These are phyloP conservation scores for Venturia nashicola DNA, from an alignment of 2,329 filamentous ascomycete genomes.

Conservation along the genomic window DNA sequence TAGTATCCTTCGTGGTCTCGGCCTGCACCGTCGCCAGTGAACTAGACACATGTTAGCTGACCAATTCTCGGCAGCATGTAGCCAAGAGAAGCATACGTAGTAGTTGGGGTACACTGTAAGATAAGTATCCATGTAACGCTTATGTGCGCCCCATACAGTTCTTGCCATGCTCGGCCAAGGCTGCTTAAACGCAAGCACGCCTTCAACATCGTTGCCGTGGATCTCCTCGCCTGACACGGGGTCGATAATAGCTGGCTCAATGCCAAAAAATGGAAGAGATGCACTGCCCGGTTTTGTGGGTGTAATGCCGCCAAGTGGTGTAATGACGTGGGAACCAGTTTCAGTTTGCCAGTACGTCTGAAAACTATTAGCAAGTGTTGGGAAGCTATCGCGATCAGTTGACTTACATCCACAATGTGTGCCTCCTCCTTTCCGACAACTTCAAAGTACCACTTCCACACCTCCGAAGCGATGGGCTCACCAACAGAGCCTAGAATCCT, in stretches of 20 bases:
- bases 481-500: slow-evolving; percentile 89
- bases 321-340: slow-evolving; percentile 93
- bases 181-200: slow-evolving; percentile 93
- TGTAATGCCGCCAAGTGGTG: slow-evolving; percentile 81
- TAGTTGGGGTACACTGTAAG: slow-evolving; percentile 95
- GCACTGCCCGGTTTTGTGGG: slow-evolving; percentile 95
- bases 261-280: slow-evolving; percentile 94
- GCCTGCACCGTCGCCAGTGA: slow-evolving; percentile 86
- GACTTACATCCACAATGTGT: slow-evolving; percentile 83
- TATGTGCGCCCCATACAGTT: slow-evolving; percentile 94
- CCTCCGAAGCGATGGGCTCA: slow-evolving; percentile 92
- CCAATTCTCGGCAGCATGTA: neutral
- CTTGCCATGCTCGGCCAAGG: slow-evolving; percentile 97
- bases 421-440: slow-evolving; percentile 85
- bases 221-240: slow-evolving; percentile 91
- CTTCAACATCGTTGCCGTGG: slow-evolving; percentile 90
- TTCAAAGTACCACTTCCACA: slow-evolving; percentile 99
- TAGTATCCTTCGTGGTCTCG: slow-evolving; percentile 98
- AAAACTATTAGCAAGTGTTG: neutral
- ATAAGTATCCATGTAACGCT: slow-evolving; percentile 98
- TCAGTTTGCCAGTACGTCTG: slow-evolving; percentile 99
- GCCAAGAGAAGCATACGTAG: slow-evolving; percentile 56
- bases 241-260: slow-evolving; percentile 95
- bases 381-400: neutral
- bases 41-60: slow-evolving; percentile 35